Evolutionary conservation across 2,329 filamentous ascomycete species (phyloP), one percentile per base, ranked within the genome.

Genomic region (Paraconiothyrium brasiliense): DNA sequence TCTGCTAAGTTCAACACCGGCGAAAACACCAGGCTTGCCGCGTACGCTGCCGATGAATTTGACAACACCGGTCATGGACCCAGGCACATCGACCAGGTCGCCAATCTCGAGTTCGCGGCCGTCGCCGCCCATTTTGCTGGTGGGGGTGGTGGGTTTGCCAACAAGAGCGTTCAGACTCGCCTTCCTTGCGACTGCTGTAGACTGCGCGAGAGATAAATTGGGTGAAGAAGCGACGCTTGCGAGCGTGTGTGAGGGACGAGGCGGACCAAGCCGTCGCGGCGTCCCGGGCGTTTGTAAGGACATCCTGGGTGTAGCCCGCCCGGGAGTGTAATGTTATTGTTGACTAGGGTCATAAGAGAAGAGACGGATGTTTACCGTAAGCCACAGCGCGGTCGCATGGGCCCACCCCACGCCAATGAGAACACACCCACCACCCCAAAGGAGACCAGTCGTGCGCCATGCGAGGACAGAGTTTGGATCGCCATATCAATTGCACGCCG

Each of bases 21-120:
- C 93, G 83, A 99, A 99, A 22, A 87, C 87, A 54, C 95, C 95
- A 69, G 91, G 93, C 83, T 97, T 97, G 65, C 94, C 94, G 70
- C 89, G 87, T 44, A 99, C 94, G 43, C 84, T 84, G 48, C 95
- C 95, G 64, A 98, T 84, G 76, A 97, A 99, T 76, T 92, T 94
- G 68, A 98, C 90, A 2, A 88, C 91, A 52, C 95, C 95, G 68
- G 90, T 84, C 93, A 99, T 97, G 77, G 90, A 92, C 46, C 95
- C 95, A 1, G 94, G 94, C 50, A 97, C 94, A 69, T 97, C 94
- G 64, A 97, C 94, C 37, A 84, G 78, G 76, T 97, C 94, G 67
- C 94, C 94, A 44, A 95, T 84, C 66, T 89, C 85, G 63, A 97
- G 82, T 47, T 87, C 84, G 27, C 76, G 79, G 44, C 74, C 82